Conservation (phyloP, 495 filamentous ascomycete genomes). For the Delitschia confertaspora region DNA sequence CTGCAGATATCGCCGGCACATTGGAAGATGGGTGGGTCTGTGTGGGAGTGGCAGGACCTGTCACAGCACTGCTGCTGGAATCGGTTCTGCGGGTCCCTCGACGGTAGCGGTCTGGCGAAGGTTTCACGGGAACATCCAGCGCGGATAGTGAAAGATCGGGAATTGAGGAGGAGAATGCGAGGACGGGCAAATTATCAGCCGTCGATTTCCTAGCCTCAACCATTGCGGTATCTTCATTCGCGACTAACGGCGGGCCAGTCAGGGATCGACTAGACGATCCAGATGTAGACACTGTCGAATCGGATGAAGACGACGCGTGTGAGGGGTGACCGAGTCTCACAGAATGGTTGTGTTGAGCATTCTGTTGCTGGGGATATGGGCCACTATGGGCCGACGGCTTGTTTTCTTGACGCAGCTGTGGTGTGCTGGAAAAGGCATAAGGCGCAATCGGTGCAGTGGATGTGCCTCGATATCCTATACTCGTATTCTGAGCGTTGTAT, state of each 20-base stretch:
- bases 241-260: constrained; percentile 13
- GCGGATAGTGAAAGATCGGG: constrained; percentile 42
- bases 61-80: constrained; percentile 26
- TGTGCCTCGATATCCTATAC: constrained; percentile 54
- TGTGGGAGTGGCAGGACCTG: constrained; percentile 11
- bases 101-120: constrained; percentile 57
- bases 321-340: constrained; percentile 17
- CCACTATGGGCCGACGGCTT: constrained; percentile 58
- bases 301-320: constrained; percentile 32
- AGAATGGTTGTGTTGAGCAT: constrained; percentile 36
- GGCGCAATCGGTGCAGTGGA: constrained; percentile 63
- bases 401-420: constrained; percentile 60
- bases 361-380: constrained; percentile 42
- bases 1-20: constrained; percentile 1
- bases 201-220: constrained; percentile 38
- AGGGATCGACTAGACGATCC: constrained; percentile 30
- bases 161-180: constrained; percentile 39
- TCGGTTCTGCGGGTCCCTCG: constrained; percentile 48
- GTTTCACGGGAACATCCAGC: constrained; percentile 28
- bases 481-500: constrained; percentile 23
- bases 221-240: constrained; percentile 34
- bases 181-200: constrained; percentile 38
- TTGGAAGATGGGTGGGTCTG: constrained; percentile 17
- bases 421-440: constrained; percentile 76
- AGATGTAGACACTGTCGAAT: constrained; percentile 32